phyloP scores from a whole-genome alignment of 106 monocot species.

The Alisma plantagoaquatica region DNA sequence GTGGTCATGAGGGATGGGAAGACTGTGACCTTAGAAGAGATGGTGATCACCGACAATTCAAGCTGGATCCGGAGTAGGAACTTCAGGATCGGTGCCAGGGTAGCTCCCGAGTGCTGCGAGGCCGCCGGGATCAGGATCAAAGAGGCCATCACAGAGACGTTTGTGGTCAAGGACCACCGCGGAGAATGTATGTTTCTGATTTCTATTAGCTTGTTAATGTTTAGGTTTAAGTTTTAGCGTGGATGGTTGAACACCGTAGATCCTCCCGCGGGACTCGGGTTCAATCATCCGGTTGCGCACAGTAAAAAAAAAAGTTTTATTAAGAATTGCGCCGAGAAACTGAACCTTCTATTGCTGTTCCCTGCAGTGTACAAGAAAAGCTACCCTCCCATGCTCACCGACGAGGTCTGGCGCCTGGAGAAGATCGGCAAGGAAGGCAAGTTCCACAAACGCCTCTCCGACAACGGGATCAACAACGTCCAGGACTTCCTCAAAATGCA shows the following conservation, averaged over 20 bases:
- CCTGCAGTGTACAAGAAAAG: conserved; percentile 6
- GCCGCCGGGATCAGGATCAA: conserved; percentile 13
- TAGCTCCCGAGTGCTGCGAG: conserved; percentile 4
- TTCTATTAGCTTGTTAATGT: neutral
- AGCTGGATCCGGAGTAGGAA: conserved; percentile 22
- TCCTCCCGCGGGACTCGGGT: too few species aligned
- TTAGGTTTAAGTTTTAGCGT: neutral
- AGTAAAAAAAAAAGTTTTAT: too few species aligned
- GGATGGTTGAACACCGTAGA: neutral
- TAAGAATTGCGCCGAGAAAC: too few species aligned
- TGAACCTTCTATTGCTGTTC: too few species aligned
- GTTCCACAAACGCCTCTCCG: conserved; percentile 29
- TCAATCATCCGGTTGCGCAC: too few species aligned
- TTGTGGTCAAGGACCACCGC: conserved; percentile 27
- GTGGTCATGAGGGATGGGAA: conserved; percentile 16
- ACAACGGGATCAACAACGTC: conserved; percentile 27
- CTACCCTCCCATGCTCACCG: neutral
- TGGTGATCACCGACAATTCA: conserved; percentile 24
- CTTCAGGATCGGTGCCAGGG: conserved; percentile 26
- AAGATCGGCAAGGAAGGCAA: conserved; percentile 9
- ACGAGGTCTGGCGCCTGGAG: conserved; percentile 14
- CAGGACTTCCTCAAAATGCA: conserved; percentile 45
- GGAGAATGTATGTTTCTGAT: conserved; percentile 29
- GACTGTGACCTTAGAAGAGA: neutral
- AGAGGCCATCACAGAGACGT: conserved; percentile 20